A percentile compares a stretch with the other conserved stretches of the same genome.
Evolutionary conservation across 2,329 filamentous ascomycete species (phyloP).

Genomic region (Aspergillus sergii): DNA sequence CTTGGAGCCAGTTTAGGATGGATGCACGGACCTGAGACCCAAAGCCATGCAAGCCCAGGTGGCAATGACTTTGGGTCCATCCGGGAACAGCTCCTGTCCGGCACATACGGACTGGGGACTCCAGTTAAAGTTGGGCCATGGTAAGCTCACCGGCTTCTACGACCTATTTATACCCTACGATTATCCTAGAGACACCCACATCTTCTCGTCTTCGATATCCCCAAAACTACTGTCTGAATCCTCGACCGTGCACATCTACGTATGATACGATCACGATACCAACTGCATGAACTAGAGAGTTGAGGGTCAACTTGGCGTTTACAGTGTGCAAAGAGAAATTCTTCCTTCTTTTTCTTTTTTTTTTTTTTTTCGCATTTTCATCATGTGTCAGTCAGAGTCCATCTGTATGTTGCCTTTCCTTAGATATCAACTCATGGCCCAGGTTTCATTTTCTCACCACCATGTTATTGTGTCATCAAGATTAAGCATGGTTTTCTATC

Average conservation of each 20-base stretch:
- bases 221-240: conserved; percentile 22
- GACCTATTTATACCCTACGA: conserved; percentile 7
- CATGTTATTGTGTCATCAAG: conserved; percentile 3
- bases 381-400: conserved; percentile 11
- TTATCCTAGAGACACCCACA: conserved; percentile 8
- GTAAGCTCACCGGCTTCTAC: conserved; percentile 37
- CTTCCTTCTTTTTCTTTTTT: conserved; percentile 14
- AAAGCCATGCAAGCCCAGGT: conserved; percentile 31
- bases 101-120: conserved; percentile 57
- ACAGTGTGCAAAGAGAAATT: conserved; percentile 36
- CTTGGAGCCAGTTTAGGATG: conserved; percentile 75
- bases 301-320: conserved; percentile 44
- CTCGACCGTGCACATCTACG: conserved; percentile 35
- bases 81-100: conserved; percentile 59
- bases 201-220: conserved; percentile 16
- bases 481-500: conserved; percentile 8
- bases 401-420: conserved; percentile 2
- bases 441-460: conserved; percentile 4
- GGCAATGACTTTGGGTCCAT: conserved; percentile 51
- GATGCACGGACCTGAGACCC: conserved; percentile 60
- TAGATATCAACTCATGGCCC: conserved; percentile 7
- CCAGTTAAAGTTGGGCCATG: conserved; percentile 60
- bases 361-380: conserved; percentile 13
- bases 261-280: conserved; percentile 50
- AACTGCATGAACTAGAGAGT: conserved; percentile 47